Evolutionary conservation across 208 protist species (phyloP).

Genomic region (Tetramitus jugosus): DNA sequence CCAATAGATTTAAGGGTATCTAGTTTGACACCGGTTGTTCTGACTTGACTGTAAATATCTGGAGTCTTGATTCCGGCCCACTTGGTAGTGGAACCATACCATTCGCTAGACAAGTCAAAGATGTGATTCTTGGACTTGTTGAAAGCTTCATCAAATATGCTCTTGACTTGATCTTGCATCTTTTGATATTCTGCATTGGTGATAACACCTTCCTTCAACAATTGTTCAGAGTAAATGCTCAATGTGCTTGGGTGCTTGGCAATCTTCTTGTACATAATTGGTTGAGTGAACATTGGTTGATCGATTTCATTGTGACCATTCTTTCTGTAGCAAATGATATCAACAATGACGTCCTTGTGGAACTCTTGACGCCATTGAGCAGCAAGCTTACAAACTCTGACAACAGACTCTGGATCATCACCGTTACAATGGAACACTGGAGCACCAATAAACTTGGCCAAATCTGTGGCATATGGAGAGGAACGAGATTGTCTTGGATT

Average conservation of each 20-base stretch:
- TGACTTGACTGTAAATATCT: constrained; percentile 26
- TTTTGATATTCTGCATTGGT: constrained; percentile 53
- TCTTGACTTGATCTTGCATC: constrained; percentile 63
- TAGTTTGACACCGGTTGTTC: constrained; percentile 54
- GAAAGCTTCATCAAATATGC: constrained; percentile 64
- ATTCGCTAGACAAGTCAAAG: constrained; percentile 60
- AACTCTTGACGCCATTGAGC: constrained; percentile 81
- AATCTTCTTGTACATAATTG: constrained; percentile 87
- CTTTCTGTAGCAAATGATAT: constrained; percentile 91
- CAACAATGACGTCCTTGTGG: constrained; percentile 85
- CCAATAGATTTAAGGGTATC: constrained; percentile 48
- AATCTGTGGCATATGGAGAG: constrained; percentile 91
- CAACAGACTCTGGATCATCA: constrained; percentile 87
- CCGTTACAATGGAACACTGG: constrained; percentile 97
- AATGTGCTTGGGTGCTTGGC: constrained; percentile 67
- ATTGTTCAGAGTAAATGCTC: constrained; percentile 57
- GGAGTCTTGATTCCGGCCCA: constrained; percentile 38
- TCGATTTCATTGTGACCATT: constrained; percentile 96
- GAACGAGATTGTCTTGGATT: constrained; percentile 85
- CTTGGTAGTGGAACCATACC: constrained; percentile 37
- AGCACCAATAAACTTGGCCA: constrained; percentile 82
- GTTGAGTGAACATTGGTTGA: constrained; percentile 94
- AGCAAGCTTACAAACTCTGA: constrained; percentile 73
- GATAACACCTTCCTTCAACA: constrained; percentile 64
- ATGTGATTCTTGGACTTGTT: constrained; percentile 53